A percentile compares a stretch with the other conserved stretches of the same genome.
Evolutionary conservation across 768 basidiomycete species (phyloP).

Genomic region (Auriscalpium microsporum): DNA sequence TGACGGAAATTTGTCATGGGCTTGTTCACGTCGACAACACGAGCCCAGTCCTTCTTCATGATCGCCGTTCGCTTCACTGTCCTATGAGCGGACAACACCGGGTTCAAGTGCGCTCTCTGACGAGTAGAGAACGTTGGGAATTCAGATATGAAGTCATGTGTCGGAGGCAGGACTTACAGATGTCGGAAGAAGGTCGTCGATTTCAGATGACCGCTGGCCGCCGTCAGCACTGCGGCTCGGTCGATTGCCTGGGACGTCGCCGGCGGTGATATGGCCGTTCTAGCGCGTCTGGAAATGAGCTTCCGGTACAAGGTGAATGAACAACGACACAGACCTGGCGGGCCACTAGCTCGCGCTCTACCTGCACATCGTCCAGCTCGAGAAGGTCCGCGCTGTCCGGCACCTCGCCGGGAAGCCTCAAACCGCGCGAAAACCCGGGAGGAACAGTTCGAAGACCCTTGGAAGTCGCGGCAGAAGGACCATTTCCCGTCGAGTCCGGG

Average conservation of each 20-base stretch:
- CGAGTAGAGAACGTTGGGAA: conserved; percentile 7
- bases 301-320: neutral
- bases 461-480: conserved; percentile 30
- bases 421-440: conserved; percentile 76
- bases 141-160: neutral
- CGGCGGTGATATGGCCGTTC: neutral
- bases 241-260: conserved; percentile 17
- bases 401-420: conserved; percentile 59
- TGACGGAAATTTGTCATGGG: conserved; percentile 84
- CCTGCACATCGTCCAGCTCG: conserved; percentile 18
- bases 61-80: conserved; percentile 37
- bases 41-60: conserved; percentile 94
- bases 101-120: conserved; percentile 53
- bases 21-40: conserved; percentile 89
- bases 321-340: too few species aligned
- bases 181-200: conserved; percentile 66
- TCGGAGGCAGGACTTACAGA: conserved; percentile 15
- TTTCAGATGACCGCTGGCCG: conserved; percentile 31
- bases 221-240: neutral
- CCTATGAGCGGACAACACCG: conserved; percentile 35
- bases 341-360: too few species aligned
- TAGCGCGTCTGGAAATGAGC: neutral
- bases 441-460: conserved; percentile 55
- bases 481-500: conserved; percentile 7
- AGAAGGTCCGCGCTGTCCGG: conserved; percentile 36